Percentiles rank a stretch among this genome's conserved stretches.
These are phyloP conservation scores for Ophioceras dolichostomum DNA, from an alignment of 2,329 filamentous ascomycete species.

Conservation along the genomic window DNA sequence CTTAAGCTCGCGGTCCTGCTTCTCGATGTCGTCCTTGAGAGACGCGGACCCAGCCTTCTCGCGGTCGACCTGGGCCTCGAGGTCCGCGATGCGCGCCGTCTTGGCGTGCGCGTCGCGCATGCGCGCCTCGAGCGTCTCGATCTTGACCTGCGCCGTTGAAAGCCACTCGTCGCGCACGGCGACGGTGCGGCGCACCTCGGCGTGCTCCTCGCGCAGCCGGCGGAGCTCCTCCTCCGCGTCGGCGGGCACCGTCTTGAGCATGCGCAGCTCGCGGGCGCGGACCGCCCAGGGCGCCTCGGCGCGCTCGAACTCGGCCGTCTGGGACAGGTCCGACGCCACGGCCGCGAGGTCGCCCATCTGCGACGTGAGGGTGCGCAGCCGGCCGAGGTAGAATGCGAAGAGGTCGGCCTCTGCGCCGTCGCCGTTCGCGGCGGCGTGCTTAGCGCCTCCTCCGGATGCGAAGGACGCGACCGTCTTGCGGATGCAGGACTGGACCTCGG, in stretches of 20 bases:
- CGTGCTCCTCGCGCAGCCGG: constrained; percentile 66
- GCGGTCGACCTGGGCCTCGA: constrained; percentile 47
- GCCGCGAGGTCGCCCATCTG: constrained; percentile 60
- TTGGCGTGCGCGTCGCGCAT: constrained; percentile 77
- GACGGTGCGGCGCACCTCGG: constrained; percentile 60
- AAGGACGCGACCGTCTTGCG: constrained; percentile 37
- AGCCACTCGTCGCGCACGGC: constrained; percentile 69
- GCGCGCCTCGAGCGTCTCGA: constrained; percentile 79
- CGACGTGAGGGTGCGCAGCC: constrained; percentile 50
- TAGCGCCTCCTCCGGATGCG: constrained; percentile 20
- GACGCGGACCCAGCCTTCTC: constrained; percentile 36
- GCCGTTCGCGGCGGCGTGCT: constrained; percentile 9
- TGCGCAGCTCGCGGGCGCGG: constrained; percentile 68
- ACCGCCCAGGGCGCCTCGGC: constrained; percentile 70
- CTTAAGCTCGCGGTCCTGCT: constrained; percentile 55
- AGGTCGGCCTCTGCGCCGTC: constrained; percentile 55
- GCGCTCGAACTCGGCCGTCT: constrained; percentile 69
- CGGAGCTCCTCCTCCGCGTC: constrained; percentile 80
- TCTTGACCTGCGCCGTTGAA: constrained; percentile 80
- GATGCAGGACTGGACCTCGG: constrained; percentile 54
- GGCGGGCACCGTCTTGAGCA: constrained; percentile 66
- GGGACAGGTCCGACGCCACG: constrained; percentile 56
- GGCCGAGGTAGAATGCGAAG: constrained; percentile 55
- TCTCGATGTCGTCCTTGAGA: constrained; percentile 52
- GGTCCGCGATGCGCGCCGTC: constrained; percentile 52